These are phyloP conservation scores for Sungouiozyma ichnusensis DNA, from an alignment of 805 yeast species.

Conservation along the genomic window DNA sequence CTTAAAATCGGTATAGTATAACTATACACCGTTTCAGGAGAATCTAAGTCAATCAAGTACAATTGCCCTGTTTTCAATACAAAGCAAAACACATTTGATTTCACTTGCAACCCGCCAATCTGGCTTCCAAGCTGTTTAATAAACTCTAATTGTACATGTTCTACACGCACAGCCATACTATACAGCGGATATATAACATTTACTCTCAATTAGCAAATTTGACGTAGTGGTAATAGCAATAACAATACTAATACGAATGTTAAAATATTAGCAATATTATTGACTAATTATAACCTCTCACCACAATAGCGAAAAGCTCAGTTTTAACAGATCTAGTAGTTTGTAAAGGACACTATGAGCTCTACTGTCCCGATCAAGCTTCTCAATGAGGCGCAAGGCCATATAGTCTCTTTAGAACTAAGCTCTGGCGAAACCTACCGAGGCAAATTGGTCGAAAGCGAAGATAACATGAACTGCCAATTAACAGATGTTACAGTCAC, in stretches of 20 bases:
- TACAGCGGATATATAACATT: no score
- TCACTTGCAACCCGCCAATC: constrained; percentile 43
- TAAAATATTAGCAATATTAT: no score
- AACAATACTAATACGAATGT: no score
- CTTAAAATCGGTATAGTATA: constrained; percentile 27
- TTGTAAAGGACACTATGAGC: neutral
- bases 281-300: no score
- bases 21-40: constrained; percentile 48
- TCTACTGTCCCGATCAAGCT: constrained; percentile 63
- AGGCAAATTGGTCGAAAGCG: constrained; percentile 78
- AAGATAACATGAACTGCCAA: constrained; percentile 92
- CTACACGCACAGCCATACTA: constrained; percentile 19
- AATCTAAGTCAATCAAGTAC: constrained; percentile 55
- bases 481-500: constrained; percentile 74
- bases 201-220: no score
- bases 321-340: no score
- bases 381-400: constrained; percentile 84
- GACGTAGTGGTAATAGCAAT: no score
- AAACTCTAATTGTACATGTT: constrained; percentile 40
- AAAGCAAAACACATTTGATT: constrained; percentile 45
- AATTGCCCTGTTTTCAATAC: constrained; percentile 43
- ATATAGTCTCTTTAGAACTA: constrained; percentile 70
- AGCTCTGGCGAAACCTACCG: constrained; percentile 78
- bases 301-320: no score
- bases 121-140: constrained; percentile 36